Conservation (phyloP, 495 filamentous ascomycete genomes). For the Lentithecium fluviatile region DNA sequence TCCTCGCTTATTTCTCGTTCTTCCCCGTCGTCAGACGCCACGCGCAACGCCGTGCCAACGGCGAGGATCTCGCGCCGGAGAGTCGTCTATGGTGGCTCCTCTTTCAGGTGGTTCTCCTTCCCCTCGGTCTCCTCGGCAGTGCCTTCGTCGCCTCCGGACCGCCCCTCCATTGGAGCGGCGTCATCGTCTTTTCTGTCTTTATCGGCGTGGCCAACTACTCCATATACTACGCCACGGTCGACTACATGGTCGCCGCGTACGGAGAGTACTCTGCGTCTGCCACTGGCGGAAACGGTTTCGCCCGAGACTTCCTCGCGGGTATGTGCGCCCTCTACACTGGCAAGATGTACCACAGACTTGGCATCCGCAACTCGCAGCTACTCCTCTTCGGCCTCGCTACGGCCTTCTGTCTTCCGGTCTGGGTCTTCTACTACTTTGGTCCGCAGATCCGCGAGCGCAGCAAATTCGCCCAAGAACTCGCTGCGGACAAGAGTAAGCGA, state of each 20-base stretch:
- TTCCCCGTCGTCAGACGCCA: conserved; percentile 56
- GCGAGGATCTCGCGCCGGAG: conserved; percentile 58
- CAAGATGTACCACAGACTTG: conserved; percentile 61
- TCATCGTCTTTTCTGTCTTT: conserved; percentile 61
- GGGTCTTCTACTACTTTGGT: conserved; percentile 75
- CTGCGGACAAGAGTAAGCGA: conserved; percentile 4
- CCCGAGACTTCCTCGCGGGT: conserved; percentile 80
- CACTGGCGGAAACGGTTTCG: conserved; percentile 71
- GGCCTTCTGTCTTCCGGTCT: conserved; percentile 67
- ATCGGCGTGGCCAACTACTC: conserved; percentile 66
- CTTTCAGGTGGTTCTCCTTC: conserved; percentile 53
- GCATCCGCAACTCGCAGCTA: conserved; percentile 60
- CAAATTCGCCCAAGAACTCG: conserved; percentile 64
- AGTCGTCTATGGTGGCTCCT: conserved; percentile 60
- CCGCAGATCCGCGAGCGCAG: conserved; percentile 65
- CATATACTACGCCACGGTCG: conserved; percentile 79
- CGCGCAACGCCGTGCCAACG: conserved; percentile 51
- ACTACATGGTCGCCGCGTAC: conserved; percentile 80
- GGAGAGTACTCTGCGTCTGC: conserved; percentile 71
- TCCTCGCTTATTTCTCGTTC: conserved; percentile 56
- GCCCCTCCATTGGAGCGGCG: conserved; percentile 62
- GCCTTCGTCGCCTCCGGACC: conserved; percentile 60
- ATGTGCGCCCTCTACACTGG: conserved; percentile 63
- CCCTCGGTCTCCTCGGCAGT: conserved; percentile 61
- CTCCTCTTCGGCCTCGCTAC: conserved; percentile 70